Conservation (phyloP, 179 eudicot species). For the Beta lomatogona region DNA sequence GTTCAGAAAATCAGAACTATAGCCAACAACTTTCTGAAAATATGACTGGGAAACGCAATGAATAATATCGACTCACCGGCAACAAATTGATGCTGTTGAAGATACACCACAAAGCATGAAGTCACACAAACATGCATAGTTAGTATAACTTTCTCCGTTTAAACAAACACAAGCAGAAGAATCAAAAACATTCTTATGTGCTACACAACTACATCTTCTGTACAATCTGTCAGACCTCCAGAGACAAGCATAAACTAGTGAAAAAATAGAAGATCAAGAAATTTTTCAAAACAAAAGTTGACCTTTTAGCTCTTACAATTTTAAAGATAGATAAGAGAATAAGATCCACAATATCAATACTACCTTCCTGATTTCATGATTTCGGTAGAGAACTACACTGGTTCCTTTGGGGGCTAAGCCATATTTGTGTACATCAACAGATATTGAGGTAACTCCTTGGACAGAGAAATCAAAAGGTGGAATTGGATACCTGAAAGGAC, state of each 20-base stretch:
- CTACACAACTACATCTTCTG: not conserved
- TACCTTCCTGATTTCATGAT: conserved; percentile 96
- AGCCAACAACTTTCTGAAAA: not conserved
- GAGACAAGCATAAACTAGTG: not conserved
- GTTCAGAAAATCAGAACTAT: not conserved
- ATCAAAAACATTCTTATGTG: not conserved
- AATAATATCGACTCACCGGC: conserved; percentile 75
- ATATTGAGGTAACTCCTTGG: conserved; percentile 93
- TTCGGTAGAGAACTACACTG: conserved; percentile 82
- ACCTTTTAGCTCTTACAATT: not conserved
- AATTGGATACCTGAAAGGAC: conserved; percentile 69
- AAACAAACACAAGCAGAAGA: not conserved
- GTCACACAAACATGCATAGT: conserved; percentile 25
- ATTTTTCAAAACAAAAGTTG: not conserved
- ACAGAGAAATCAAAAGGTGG: conserved; percentile 92
- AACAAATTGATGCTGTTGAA: conserved; percentile 92
- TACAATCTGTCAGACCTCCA: not conserved
- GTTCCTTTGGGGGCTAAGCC: conserved; percentile 99
- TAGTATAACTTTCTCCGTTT: conserved; percentile 23
- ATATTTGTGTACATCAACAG: conserved; percentile 96
- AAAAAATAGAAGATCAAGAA: not conserved
- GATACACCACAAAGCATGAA: conserved; percentile 29
- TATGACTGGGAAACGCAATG: not conserved
- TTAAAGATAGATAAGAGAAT: not conserved
- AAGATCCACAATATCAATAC: not conserved